phyloP scores from a whole-genome alignment of 345 rosid species.

The Melaleuca alternifolia region DNA sequence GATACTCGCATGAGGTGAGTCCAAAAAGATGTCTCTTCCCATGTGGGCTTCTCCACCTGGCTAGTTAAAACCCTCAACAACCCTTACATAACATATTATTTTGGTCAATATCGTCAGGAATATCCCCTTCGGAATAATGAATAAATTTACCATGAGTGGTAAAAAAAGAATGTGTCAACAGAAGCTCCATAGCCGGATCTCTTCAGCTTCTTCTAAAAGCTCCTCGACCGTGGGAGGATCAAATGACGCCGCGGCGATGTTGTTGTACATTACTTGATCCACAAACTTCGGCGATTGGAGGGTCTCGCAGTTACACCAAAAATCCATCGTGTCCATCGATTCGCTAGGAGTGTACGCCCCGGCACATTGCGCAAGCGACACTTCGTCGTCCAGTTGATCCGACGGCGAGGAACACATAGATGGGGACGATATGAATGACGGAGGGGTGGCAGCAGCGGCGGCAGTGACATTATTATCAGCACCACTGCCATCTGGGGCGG shows the following conservation, averaged over 20 bases:
- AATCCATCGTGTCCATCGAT: conserved; percentile 23
- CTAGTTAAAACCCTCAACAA: neutral
- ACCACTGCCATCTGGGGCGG: neutral
- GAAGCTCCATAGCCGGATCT: conserved; percentile 82
- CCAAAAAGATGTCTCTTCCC: neutral
- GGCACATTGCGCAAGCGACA: neutral
- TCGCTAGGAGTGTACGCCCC: neutral
- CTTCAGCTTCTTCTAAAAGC: conserved; percentile 45
- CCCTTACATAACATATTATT: neutral
- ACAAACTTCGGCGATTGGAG: conserved; percentile 39
- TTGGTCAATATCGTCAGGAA: neutral
- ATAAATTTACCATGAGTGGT: neutral
- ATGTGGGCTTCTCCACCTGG: neutral
- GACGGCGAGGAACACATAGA: conserved; percentile 32
- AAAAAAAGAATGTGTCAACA: conserved; percentile 12
- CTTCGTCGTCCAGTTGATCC: conserved; percentile 29
- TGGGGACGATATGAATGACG: conserved; percentile 12
- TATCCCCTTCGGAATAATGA: neutral
- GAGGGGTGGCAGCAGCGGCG: neutral
- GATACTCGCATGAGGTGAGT: neutral
- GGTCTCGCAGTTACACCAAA: conserved; percentile 37
- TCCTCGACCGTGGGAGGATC: conserved; percentile 36
- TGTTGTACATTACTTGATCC: conserved; percentile 36
- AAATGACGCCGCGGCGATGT: conserved; percentile 20
- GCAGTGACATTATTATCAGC: neutral